phyloP scores from a whole-genome alignment of 1,284 basidiomycete species.

The Ceratobasidium sp. region DNA sequence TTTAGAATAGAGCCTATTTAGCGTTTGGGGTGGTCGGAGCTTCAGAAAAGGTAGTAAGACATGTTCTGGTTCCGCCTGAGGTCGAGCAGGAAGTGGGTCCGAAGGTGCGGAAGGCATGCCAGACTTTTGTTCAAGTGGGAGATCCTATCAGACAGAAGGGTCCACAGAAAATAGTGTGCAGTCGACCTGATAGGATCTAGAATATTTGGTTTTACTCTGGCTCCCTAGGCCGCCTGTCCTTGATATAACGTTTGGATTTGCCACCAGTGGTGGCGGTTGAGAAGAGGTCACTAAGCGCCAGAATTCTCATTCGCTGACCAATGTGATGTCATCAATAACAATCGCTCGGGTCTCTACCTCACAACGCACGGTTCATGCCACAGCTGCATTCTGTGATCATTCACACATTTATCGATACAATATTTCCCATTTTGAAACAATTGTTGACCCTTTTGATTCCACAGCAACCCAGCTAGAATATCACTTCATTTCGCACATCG shows the following conservation, averaged over 20 bases:
- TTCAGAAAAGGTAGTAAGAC: constrained; percentile 83
- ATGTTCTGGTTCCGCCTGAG: constrained; percentile 51
- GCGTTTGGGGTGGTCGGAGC: constrained; percentile 81
- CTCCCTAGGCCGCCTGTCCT: too few relatives aligned
- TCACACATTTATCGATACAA: too few relatives aligned
- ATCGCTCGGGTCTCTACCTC: neutral
- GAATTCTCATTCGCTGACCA: neutral
- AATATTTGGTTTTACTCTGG: too few relatives aligned
- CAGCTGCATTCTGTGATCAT: too few relatives aligned
- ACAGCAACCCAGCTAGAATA: neutral
- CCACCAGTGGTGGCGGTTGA: constrained; percentile 2
- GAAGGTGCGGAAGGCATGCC: constrained; percentile 31
- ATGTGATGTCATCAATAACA: neutral
- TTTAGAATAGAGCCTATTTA: constrained; percentile 84
- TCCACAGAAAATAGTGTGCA: too few relatives aligned
- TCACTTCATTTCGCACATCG: neutral
- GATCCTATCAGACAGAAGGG: too few relatives aligned
- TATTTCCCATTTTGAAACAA: too few relatives aligned
- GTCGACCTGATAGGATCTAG: too few relatives aligned
- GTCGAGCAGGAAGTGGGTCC: constrained; percentile 22
- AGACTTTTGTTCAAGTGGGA: neutral
- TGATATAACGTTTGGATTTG: too few relatives aligned
- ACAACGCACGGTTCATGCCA: too few relatives aligned
- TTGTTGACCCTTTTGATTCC: too few relatives aligned
- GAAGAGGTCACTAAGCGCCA: neutral